Base-by-base conservation (phyloP, 2,329 filamentous ascomycete genomes). In the Colletotrichum kahawae region DNA sequence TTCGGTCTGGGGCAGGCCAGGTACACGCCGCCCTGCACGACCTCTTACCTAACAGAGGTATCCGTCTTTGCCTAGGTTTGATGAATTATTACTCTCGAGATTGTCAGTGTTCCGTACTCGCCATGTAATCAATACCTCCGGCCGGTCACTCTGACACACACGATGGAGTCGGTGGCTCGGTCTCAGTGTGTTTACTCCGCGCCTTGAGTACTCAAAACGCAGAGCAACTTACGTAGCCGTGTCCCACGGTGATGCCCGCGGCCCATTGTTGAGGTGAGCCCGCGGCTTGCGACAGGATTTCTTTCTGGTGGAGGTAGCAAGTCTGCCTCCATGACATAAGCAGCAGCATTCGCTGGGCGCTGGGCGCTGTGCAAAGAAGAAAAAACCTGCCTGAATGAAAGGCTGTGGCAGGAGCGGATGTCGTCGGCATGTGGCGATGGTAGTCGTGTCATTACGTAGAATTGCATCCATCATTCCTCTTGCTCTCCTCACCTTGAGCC, bases 361-460 rank as follows among this genome's bases (percentile, higher is more conserved):
- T 48, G 36, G 5, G 62, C 24, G 62, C 36, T 65, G 36, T 31
- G 62, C 62, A 43, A 21, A 24, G 43, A n/a, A 31, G 29, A 7
- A 13, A 51, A 51, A 60, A 51, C 31, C 51, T 62, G 71, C 67
- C 60, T 62, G 57, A 24, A 51, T 51, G 43, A 24, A 51, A 24
- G 43, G 43, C 43, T 51, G 43, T 51, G 43, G 43, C n/a, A 48
- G 63, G 31, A 21, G 21, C 72, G 62, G 57, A 72, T 75, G 69
- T 56, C 63, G 57, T 72, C 69, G 57, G 69, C 73, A 57, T 64
- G 73, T 75, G 73, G 73, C 69, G 57, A 75, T 51, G 70, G n/a
- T 27, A 34, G 63, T 72, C 73, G 63, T 72, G 69, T 72, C 69
- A 75, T 73, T 75, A 73, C 73, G 73, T 75, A 67, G 69, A 73